These are phyloP conservation scores for Leptographium lundbergii DNA, from an alignment of 2,329 filamentous ascomycete genomes.

Conservation along the genomic window DNA sequence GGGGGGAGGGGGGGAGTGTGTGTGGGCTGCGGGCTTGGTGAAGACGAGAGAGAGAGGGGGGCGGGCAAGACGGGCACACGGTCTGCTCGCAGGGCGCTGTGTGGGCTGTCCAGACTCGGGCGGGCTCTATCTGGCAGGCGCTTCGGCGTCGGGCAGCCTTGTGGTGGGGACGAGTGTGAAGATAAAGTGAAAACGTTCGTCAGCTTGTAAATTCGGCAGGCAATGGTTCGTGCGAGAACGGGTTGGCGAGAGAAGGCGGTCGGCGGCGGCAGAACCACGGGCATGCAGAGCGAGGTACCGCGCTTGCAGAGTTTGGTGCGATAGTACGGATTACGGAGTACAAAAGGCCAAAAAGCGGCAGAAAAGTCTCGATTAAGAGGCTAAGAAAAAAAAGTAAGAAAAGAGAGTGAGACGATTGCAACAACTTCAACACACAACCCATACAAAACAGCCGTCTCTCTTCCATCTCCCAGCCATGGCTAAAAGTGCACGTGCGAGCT, in stretches of 20 bases:
- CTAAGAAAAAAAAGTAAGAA: background rate
- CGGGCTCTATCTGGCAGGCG: background rate
- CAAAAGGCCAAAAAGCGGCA: background rate
- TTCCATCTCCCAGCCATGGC: constrained; percentile 47
- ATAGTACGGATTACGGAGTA: no score
- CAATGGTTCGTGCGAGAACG: background rate
- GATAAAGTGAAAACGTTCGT: background rate
- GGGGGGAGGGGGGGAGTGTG: background rate
- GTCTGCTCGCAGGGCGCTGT: background rate
- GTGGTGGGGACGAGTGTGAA: background rate
- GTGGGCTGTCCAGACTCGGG: background rate
- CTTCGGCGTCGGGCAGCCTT: background rate
- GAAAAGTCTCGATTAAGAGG: background rate
- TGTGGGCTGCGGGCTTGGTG: background rate
- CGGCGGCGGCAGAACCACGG: background rate
- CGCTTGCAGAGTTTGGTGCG: background rate
- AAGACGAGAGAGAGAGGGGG: background rate
- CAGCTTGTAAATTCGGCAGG: background rate
- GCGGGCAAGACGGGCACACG: background rate
- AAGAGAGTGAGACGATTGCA: background rate
- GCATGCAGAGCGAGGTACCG: background rate
- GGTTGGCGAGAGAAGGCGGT: background rate
- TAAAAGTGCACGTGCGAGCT: constrained; percentile 70
- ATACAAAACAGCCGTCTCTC: background rate
- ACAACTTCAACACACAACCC: background rate